Percentiles rank a stretch among this genome's conserved stretches.
These are phyloP conservation scores for Cercophora samala DNA, from an alignment of 495 filamentous ascomycete genomes.

Conservation along the genomic window DNA sequence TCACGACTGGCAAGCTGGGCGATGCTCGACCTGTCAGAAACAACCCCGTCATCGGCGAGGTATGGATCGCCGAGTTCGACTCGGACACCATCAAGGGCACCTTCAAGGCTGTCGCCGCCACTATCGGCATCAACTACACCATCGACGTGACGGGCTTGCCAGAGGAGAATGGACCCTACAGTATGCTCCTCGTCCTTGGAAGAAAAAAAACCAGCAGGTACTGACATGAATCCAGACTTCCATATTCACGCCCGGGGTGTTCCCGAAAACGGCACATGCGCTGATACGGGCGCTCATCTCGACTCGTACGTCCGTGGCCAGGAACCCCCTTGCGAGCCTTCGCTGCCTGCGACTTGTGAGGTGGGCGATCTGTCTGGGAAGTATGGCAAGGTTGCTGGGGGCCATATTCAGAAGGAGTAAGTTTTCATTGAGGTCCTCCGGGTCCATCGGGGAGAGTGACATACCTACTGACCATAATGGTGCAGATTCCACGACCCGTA, in stretches of 20 bases:
- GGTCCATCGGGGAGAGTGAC: neutral
- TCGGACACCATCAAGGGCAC: constrained; percentile 54
- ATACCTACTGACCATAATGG: neutral
- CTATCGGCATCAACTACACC: constrained; percentile 58
- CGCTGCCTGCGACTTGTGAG: constrained; percentile 65
- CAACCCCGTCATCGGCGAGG: constrained; percentile 55
- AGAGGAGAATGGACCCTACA: constrained; percentile 59
- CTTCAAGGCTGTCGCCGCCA: constrained; percentile 50
- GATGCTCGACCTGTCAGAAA: constrained; percentile 54
- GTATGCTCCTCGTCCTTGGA: constrained; percentile 50
- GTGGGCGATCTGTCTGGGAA: constrained; percentile 82
- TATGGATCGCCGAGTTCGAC: constrained; percentile 52
- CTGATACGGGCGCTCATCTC: constrained; percentile 58
- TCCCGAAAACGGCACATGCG: constrained; percentile 70
- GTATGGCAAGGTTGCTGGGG: constrained; percentile 60
- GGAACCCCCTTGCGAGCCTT: constrained; percentile 58
- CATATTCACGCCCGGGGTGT: constrained; percentile 74
- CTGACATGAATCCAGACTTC: constrained; percentile 55
- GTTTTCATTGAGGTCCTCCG: neutral
- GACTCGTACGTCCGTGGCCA: constrained; percentile 57
- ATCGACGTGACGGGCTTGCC: constrained; percentile 63
- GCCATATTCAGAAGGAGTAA: constrained; percentile 36
- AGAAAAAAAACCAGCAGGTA: neutral
- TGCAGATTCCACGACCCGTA: constrained; percentile 63
- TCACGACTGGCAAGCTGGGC: constrained; percentile 45